Conservation (phyloP, 306 rosid genomes). For the Quillaja saponaria region DNA sequence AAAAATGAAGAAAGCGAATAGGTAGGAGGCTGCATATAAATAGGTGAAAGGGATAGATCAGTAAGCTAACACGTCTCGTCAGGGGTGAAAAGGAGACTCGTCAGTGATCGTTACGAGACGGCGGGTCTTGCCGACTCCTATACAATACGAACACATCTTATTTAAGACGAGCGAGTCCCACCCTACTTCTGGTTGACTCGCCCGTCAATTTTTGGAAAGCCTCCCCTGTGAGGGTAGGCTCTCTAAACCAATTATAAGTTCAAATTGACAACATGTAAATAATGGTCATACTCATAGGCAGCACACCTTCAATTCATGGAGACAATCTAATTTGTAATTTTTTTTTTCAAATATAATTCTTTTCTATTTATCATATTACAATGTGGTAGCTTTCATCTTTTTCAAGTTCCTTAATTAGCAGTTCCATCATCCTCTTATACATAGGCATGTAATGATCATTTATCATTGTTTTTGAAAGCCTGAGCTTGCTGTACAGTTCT, state of each 20-base stretch:
- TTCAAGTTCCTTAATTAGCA: slow-evolving; percentile 71
- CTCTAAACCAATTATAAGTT: too few species aligned
- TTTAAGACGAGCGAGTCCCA: slow-evolving; percentile 32
- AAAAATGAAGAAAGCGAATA: too few species aligned
- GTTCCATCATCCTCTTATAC: slow-evolving; percentile 97
- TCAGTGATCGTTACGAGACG: slow-evolving; percentile 74
- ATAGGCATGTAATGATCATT: slow-evolving; percentile 98
- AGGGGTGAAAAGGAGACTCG: slow-evolving; percentile 73
- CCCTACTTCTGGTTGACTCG: slow-evolving; percentile 61
- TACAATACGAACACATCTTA: slow-evolving; percentile 38
- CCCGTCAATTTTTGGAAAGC: slow-evolving; percentile 90
- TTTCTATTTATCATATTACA: slow-evolving; percentile 29
- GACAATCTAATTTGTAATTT: not conserved
- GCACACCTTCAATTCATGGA: too few species aligned
- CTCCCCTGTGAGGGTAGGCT: slow-evolving; percentile 23
- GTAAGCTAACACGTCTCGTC: slow-evolving; percentile 39
- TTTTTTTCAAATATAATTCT: too few species aligned
- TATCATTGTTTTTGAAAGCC: slow-evolving; percentile 89
- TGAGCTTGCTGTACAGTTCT: slow-evolving; percentile 85
- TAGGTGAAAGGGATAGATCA: accelerated
- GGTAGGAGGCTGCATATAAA: slow-evolving; percentile 13
- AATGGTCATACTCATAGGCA: too few species aligned
- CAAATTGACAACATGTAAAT: too few species aligned
- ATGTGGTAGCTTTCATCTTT: slow-evolving; percentile 38
- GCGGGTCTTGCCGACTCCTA: slow-evolving; percentile 72